Evolutionary conservation across 1,139 yeast genomes (phyloP).

Genomic region (Sugiyamaella pinicola): DNA sequence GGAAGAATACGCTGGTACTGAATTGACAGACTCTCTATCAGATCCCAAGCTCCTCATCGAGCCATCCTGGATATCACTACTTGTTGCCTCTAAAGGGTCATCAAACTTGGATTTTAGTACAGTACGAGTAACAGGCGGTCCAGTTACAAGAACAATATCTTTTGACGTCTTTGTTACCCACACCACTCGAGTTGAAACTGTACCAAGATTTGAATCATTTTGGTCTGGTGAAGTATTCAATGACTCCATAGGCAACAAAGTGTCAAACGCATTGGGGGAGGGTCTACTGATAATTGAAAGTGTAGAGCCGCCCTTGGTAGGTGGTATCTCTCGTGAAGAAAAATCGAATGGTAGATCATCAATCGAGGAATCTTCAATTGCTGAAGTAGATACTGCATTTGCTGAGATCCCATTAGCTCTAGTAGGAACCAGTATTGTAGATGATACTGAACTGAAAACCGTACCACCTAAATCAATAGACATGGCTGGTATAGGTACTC

Average conservation of each 20-base stretch:
- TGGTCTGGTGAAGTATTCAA: not conserved
- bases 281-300: not conserved
- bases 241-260: not conserved
- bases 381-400: not conserved
- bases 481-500: not conserved
- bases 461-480: not conserved
- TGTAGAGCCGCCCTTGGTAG: not conserved
- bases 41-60: no score
- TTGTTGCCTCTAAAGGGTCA: not conserved
- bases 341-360: not conserved
- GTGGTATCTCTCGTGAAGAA: not conserved
- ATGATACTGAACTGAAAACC: no score
- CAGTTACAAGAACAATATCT: constrained; percentile 7
- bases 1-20: not conserved
- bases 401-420: no score
- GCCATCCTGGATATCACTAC: not conserved
- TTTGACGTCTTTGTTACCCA: constrained; percentile 5
- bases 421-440: no score
- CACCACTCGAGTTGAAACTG: constrained; percentile 1
- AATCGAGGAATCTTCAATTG: not conserved
- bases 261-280: not conserved
- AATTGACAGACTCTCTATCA: not conserved
- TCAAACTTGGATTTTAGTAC: not conserved
- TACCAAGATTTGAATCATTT: not conserved
- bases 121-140: not conserved